A percentile compares a stretch with the other conserved stretches of the same genome.
Evolutionary conservation across 371 early-diverging fungal genomes (phyloP).

Genomic region (Mucor sp.): DNA sequence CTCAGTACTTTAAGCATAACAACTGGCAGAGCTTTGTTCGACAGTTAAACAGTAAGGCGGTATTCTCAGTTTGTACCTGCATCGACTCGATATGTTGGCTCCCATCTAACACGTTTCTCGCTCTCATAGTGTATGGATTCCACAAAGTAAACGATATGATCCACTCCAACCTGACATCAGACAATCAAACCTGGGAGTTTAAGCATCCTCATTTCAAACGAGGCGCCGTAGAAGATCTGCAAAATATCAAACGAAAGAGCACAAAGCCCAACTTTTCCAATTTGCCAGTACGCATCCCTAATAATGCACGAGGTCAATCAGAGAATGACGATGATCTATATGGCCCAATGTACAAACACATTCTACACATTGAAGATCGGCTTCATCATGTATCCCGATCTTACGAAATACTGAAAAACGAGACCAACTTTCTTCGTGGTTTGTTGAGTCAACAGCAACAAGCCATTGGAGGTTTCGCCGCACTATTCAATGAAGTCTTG

Average conservation of each 20-base stretch:
- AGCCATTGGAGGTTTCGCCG: conserved; percentile 12
- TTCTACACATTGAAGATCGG: conserved; percentile 29
- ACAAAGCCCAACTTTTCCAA: conserved; percentile 31
- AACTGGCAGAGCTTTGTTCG: conserved; percentile 87
- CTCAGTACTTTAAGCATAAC: conserved; percentile 85
- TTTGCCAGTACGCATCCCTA: neutral
- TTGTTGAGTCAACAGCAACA: conserved; percentile 22
- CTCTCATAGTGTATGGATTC: conserved; percentile 53
- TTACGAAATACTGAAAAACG: conserved; percentile 20
- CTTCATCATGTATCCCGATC: conserved; percentile 20
- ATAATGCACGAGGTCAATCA: neutral
- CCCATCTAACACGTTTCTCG: neutral
- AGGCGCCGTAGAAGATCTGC: conserved; percentile 57
- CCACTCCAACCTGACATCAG: conserved; percentile 54
- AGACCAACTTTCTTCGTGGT: conserved; percentile 14
- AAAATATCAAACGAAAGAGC: conserved; percentile 66
- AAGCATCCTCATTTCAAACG: conserved; percentile 66
- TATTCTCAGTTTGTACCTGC: neutral
- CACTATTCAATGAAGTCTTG: conserved; percentile 6
- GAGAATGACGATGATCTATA: conserved; percentile 19
- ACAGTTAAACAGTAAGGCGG: conserved; percentile 73
- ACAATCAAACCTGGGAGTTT: conserved; percentile 72
- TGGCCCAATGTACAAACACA: conserved; percentile 23
- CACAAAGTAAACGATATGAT: conserved; percentile 68
- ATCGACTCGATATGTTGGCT: neutral